Base-by-base conservation (phyloP, 352 stramenopile species). In the Pythium inflatum region DNA sequence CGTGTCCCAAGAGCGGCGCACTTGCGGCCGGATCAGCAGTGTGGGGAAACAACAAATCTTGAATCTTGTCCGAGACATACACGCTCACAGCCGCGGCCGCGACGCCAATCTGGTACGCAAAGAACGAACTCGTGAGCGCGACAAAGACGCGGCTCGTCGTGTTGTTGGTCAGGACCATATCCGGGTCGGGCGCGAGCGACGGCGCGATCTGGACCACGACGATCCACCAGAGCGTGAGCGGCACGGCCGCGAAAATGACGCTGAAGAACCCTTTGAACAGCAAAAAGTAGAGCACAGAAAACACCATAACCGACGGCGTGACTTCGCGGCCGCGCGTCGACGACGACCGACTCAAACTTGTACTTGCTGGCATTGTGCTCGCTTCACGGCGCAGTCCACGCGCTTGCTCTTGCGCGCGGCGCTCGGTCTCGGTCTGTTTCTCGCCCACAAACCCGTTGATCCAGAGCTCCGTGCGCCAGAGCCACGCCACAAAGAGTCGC, bases 221-320 rank as follows among this genome's bases (percentile, higher is more conserved):
- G 34, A 89, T 43, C 11, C 67, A 18, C 82, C 82, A 92, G 24
- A 90, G 55, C 40, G 62, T 1, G 14, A 92, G 56, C 40, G 84
- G 84, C 1, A 90, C 58, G 11, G 40, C 33, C 34, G 79, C 80
- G 51, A 90, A 89, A 25, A 89, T 61, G 51, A 90, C 9, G 66
- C 89, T 80, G 51, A 92, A 73, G 16, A 88, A 34, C 66, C 78
- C 82, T 56, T 88, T 87, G 75, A 92, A 90, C 48, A 89, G 62
- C 60, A 92, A 36, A 28, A 92, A 92, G 64, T 92, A 92, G 18
- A 90, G 46, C 27, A 89, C 46, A 43, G 84, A 92, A 58, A 86
- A 69, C 55, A 85, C 30, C 84, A 92, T 90, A 38, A 89, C 84
- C 0, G 79, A 73, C 22, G 72, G 18, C 28, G 84, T 92, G 43